Base-by-base conservation (phyloP, 2,329 filamentous ascomycete species). In the Microdochium trichocladiopsis region DNA sequence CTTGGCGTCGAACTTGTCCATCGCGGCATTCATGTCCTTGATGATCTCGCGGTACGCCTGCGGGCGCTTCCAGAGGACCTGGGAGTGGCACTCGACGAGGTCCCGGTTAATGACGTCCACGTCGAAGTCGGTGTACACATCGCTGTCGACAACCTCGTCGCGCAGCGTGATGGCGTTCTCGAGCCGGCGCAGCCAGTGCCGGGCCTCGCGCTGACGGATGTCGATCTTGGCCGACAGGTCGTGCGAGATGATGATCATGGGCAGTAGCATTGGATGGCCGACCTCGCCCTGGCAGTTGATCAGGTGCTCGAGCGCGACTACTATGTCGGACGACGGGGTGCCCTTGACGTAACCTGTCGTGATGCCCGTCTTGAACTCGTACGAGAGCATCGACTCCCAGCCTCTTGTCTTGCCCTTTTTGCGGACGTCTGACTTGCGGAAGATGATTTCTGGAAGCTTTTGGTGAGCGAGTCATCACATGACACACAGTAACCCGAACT, bases 371-470 rank as follows among this genome's bases (percentile, higher is more conserved):
- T 65, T 69, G 66, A 84, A 77, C 48, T 72, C 75, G 64, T 85
- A 72, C 2, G 79, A 82, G 36, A 85, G 73, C 71, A 82, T 82
- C 52, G 84, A 71, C 66, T 85, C 82, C 80, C 80, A 85, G 47
- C 82, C 82, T 52, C 82, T 77, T 16, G 82, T 85, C 60, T 73
- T 74, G 55, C 80, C 81, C 67, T 80, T 83, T 63, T 85, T 85
- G 50, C 79, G 78, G 31, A 85, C 82, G 60, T 85, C 82, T n/a
- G 79, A 83, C 65, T 85, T 85, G 58, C 82, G 78, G 61, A 81
- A 82, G 54, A 85, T 74, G 58, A 85, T 79, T 60, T 85, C 77
- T 80, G 53, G 9, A 14, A 16, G 10, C 6, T 16, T 41, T 62
- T 22, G 57, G 52, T 37, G 4, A 37, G 21, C 6, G 11, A 2